Evolutionary conservation across 192 early-diverging fungal species (phyloP), one percentile per base, ranked within the genome.

Genomic region (Coemansia sp.): DNA sequence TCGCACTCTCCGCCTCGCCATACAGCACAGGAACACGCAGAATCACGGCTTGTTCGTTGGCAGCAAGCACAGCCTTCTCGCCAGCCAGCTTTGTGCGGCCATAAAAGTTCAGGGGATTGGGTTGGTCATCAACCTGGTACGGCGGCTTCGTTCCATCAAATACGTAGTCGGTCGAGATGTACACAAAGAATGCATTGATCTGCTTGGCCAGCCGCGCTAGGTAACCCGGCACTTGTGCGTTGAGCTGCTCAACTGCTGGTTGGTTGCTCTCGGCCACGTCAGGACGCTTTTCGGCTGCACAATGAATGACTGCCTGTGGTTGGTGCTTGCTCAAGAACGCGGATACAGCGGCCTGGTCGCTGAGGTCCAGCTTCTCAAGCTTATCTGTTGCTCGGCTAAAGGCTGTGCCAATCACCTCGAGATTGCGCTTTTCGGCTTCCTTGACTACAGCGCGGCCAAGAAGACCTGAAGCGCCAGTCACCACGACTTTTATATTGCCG

Each of bases 101-200:
- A 56, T 96, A 96, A 58, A 87, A 86, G 50, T 94, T 88, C 6
- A 96, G 62, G 51, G 94, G 94, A 61, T 89, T 89, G 6, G 89
- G 81, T 59, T 53, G 58, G 49, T 82, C 87, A 22, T 81, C 72
- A 0, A 87, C 84, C 23, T 89, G 64, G 62, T 95, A 95, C 27
- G 92, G 86, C 23, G 94, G 91, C 4, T 67, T 75, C 6, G 76
- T 88, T 32, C 94, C 94, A 53, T 96, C 92, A 82, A 96, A 96
- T 19, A 96, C 94, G 65, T 96, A 96, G 67, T 96, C 92, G 1
- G 94, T 90, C 6, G 90, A 92, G 23, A 96, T 85, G 64, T 96
- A 93, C 23, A 92, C 80, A 47, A 94, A 65, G 52, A 83, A 81
- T 31, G 89, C 79, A 6, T 73, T 76, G 5, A 73, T 49, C 7